Percentiles rank a stretch among this genome's conserved stretches.
Evolutionary conservation across 2,329 filamentous ascomycete genomes (phyloP).

Genomic region (Ophiosphaerella herpotricha): DNA sequence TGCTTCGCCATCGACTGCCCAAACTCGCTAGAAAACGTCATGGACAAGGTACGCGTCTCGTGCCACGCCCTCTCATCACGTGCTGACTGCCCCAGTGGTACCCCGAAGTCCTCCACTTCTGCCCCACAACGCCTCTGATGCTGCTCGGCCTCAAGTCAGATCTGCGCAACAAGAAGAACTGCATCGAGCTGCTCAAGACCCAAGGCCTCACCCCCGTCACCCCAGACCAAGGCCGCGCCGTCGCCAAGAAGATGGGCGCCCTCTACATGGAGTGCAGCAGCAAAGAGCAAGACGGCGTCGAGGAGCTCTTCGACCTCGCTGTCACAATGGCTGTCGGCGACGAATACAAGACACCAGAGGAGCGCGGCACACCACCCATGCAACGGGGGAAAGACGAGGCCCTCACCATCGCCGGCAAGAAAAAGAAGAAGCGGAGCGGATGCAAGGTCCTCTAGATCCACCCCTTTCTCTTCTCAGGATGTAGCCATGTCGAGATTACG

Average conservation of each 20-base stretch:
- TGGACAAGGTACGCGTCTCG: constrained; percentile 79
- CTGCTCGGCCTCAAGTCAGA: constrained; percentile 97
- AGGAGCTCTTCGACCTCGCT: constrained; percentile 93
- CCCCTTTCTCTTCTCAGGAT: constrained; percentile 19
- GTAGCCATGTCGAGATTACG: constrained; percentile 41
- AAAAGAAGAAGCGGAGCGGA: constrained; percentile 47
- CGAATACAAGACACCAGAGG: constrained; percentile 49
- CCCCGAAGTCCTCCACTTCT: constrained; percentile 98
- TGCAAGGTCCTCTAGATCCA: constrained; percentile 43
- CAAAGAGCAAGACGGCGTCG: constrained; percentile 94
- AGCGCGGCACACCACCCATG: constrained; percentile 16
- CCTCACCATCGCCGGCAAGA: constrained; percentile 38
- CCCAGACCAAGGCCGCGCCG: constrained; percentile 81
- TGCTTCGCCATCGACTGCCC: constrained; percentile 99
- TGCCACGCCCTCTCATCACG: background rate
- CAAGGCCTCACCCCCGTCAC: constrained; percentile 96
- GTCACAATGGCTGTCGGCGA: constrained; percentile 88
- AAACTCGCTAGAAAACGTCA: constrained; percentile 95
- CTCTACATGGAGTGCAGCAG: constrained; percentile 98
- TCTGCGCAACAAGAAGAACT: constrained; percentile 90
- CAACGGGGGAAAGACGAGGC: constrained; percentile 25
- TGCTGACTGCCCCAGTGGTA: constrained; percentile 76
- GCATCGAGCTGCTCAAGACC: constrained; percentile 97
- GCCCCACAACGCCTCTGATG: constrained; percentile 93
- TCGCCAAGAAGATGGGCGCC: constrained; percentile 92